These are phyloP conservation scores for Parathielavia appendiculata DNA, from an alignment of 495 filamentous ascomycete species.

Conservation along the genomic window DNA sequence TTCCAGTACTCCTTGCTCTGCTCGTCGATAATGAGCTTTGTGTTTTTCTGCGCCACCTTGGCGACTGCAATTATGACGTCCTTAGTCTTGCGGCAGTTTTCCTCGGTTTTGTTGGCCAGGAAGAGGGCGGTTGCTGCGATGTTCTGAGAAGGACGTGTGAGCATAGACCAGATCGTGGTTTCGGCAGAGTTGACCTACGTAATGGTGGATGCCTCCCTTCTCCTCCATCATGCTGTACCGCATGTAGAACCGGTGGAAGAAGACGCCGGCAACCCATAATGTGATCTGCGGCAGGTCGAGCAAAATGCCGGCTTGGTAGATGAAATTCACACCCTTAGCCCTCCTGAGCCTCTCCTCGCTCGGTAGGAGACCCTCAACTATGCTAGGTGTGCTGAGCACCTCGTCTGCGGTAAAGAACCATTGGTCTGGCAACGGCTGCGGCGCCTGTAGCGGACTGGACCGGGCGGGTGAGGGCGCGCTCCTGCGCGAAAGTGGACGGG, in stretches of 20 bases:
- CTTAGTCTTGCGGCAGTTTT: slow-evolving; percentile 88
- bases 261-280: slow-evolving; percentile 83
- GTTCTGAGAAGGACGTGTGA: slow-evolving; percentile 38
- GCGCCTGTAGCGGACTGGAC: slow-evolving; percentile 32
- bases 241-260: slow-evolving; percentile 95
- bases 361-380: slow-evolving; percentile 70
- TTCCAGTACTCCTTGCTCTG: slow-evolving; percentile 95
- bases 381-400: slow-evolving; percentile 72
- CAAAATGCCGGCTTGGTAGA: slow-evolving; percentile 87
- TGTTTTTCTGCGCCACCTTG: slow-evolving; percentile 89
- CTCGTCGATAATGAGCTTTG: slow-evolving; percentile 80
- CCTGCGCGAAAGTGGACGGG: slow-evolving; percentile 39
- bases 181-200: slow-evolving; percentile 51
- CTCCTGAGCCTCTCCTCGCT: slow-evolving; percentile 72
- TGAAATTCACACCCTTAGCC: slow-evolving; percentile 92
- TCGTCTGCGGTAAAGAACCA: slow-evolving; percentile 90
- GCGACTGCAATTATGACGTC: slow-evolving; percentile 89
- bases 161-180: neutral
- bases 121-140: slow-evolving; percentile 87
- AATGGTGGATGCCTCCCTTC: slow-evolving; percentile 73
- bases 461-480: slow-evolving; percentile 37
- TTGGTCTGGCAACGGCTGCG: slow-evolving; percentile 49
- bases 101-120: slow-evolving; percentile 93
- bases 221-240: slow-evolving; percentile 68
- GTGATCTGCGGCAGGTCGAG: slow-evolving; percentile 89